A percentile compares a stretch with the other conserved stretches of the same genome.
These are phyloP conservation scores for Trichomonas gallinae DNA, from an alignment of 208 protist species.

Conservation along the genomic window DNA sequence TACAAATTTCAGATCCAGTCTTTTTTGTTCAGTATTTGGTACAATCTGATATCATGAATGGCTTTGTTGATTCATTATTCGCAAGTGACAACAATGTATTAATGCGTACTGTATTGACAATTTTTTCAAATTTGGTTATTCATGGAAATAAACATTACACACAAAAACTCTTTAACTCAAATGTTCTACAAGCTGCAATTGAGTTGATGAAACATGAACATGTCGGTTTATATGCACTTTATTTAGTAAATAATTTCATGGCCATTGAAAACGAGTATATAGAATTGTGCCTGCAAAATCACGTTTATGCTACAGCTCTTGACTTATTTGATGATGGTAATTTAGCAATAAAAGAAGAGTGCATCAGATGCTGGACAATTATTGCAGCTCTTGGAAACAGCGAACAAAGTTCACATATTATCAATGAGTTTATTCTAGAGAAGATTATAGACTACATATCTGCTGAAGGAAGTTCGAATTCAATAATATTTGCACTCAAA, in stretches of 20 bases:
- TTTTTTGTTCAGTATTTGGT: background rate
- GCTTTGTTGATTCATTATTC: background rate
- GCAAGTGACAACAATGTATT: background rate
- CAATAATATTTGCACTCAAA: background rate
- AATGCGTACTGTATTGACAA: background rate
- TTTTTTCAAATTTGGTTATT: background rate
- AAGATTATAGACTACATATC: background rate
- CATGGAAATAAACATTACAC: background rate
- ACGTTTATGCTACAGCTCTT: background rate
- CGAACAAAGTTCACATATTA: background rate
- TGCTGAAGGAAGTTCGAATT: background rate
- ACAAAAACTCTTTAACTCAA: background rate
- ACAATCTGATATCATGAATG: background rate
- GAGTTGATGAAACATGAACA: background rate
- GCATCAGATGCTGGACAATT: background rate
- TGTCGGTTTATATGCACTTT: background rate
- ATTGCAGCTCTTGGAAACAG: background rate
- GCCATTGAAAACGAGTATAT: background rate
- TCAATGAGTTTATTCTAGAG: background rate
- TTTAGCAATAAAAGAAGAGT: background rate
- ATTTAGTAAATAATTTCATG: background rate
- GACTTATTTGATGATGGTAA: background rate
- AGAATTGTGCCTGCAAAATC: background rate
- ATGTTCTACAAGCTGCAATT: background rate
- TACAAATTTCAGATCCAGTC: background rate